These are phyloP conservation scores for Arthrinium phaeospermum DNA, from an alignment of 2,329 filamentous ascomycete genomes.

Conservation along the genomic window DNA sequence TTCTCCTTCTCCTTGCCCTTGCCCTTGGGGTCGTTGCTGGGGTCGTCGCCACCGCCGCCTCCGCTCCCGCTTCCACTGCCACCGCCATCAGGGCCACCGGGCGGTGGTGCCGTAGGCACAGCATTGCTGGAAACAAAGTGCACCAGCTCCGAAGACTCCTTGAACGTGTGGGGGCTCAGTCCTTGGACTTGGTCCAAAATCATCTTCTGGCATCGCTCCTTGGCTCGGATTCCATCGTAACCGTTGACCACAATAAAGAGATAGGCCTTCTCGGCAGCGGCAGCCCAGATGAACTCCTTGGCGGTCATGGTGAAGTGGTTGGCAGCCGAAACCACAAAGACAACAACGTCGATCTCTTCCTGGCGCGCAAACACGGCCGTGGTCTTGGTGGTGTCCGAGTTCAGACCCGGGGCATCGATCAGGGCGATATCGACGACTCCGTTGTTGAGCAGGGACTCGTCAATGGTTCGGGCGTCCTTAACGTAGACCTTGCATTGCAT, in stretches of 20 bases:
- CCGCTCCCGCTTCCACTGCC: conserved; percentile 59
- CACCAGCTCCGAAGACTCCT: conserved; percentile 89
- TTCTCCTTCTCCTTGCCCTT: conserved; percentile 86
- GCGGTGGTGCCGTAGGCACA: conserved; percentile 73
- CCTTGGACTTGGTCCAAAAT: conserved; percentile 87
- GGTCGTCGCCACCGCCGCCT: conserved; percentile 60
- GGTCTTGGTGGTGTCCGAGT: conserved; percentile 95
- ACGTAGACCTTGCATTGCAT: conserved; percentile 97
- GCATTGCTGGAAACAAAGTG: conserved; percentile 99
- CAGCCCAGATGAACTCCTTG: conserved; percentile 97
- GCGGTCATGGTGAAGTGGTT: conserved; percentile 98
- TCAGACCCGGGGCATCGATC: conserved; percentile 94
- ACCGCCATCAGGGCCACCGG: conserved; percentile 60
- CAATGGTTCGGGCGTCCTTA: conserved; percentile 84
- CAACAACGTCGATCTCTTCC: conserved; percentile 98
- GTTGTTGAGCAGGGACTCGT: conserved; percentile 94
- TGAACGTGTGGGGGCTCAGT: conserved; percentile 91
- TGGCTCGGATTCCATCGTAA: conserved; percentile 92
- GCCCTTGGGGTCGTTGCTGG: conserved; percentile 72
- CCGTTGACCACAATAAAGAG: conserved; percentile 99
- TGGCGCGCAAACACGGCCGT: conserved; percentile 96
- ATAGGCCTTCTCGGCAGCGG: conserved; percentile 95
- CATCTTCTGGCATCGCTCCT: conserved; percentile 88
- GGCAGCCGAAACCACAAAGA: conserved; percentile 96
- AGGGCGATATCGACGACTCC: conserved; percentile 97